phyloP scores from a whole-genome alignment of 108 stramenopile genomes.

The Pseudonitzschia multistriata region DNA sequence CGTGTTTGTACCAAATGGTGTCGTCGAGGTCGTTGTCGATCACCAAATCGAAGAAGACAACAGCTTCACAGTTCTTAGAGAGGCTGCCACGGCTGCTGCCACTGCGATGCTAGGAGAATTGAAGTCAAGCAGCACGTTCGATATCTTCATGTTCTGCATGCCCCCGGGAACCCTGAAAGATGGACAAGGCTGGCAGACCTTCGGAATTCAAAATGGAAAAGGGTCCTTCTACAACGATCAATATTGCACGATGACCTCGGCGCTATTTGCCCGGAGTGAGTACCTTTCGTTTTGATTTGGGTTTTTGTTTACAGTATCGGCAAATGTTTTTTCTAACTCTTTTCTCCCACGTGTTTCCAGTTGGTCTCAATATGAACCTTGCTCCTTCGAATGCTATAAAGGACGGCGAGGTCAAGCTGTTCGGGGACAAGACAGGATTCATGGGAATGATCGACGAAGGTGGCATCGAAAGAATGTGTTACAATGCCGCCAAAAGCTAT shows the following conservation, averaged over 20 bases:
- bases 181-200: constrained; percentile 16
- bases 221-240: background rate
- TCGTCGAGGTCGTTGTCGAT: background rate
- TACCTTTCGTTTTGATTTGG: background rate
- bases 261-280: background rate
- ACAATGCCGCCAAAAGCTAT: constrained; percentile 53
- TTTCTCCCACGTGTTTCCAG: background rate
- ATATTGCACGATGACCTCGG: background rate
- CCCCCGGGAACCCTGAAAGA: constrained; percentile 14
- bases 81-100: too few species aligned
- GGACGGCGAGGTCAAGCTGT: too few species aligned
- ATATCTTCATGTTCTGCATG: constrained; percentile 32
- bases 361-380: constrained; percentile 40
- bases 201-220: background rate
- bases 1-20: background rate
- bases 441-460: constrained; percentile 42
- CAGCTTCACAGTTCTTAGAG: background rate
- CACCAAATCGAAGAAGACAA: background rate
- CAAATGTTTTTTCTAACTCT: background rate
- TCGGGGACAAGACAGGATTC: constrained; percentile 46
- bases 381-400: constrained; percentile 36
- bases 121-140: constrained; percentile 17
- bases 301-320: background rate
- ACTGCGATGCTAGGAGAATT: background rate
- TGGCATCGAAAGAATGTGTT: constrained; percentile 50